Conservation (phyloP, 2,329 filamentous ascomycete genomes). For the Fusarium transvaalense region DNA sequence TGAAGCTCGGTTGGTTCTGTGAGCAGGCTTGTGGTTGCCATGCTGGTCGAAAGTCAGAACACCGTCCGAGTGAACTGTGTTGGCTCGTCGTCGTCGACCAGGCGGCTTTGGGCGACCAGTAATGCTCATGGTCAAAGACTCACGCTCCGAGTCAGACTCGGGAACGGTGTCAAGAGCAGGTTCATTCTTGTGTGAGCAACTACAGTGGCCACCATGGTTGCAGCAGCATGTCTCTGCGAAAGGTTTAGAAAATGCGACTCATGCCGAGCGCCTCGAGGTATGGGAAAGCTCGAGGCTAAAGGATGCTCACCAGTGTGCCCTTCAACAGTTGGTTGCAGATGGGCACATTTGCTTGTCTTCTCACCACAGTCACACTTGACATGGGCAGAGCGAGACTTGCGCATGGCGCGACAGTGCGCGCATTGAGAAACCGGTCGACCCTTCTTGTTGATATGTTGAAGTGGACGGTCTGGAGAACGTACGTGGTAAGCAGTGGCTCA, state of each 20-base stretch:
- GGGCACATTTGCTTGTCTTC: slow-evolving; percentile 80
- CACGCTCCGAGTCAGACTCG: slow-evolving; percentile 71
- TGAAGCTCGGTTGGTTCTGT: slow-evolving; percentile 70
- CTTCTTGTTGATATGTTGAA: slow-evolving; percentile 97
- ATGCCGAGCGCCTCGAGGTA: slow-evolving; percentile 15
- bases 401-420: slow-evolving; percentile 93
- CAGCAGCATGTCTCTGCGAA: slow-evolving; percentile 74
- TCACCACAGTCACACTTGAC: slow-evolving; percentile 97
- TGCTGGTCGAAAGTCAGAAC: slow-evolving; percentile 71
- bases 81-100: slow-evolving; percentile 67
- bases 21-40: slow-evolving; percentile 72
- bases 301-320: slow-evolving; percentile 69
- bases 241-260: slow-evolving; percentile 35
- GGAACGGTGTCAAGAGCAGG: slow-evolving; percentile 70
- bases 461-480: slow-evolving; percentile 78
- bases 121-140: slow-evolving; percentile 49
- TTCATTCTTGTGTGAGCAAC: slow-evolving; percentile 74
- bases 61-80: slow-evolving; percentile 72
- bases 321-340: slow-evolving; percentile 68
- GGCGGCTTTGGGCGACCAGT: slow-evolving; percentile 57
- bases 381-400: slow-evolving; percentile 95
- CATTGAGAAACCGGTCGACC: slow-evolving; percentile 98
- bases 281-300: slow-evolving; percentile 15
- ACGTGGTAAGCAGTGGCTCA: slow-evolving; percentile 43
- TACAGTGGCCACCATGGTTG: slow-evolving; percentile 76